A percentile compares a stretch with the other conserved stretches of the same genome.
Evolutionary conservation across 306 rosid genomes (phyloP).

Genomic region (Castanospermum australe): DNA sequence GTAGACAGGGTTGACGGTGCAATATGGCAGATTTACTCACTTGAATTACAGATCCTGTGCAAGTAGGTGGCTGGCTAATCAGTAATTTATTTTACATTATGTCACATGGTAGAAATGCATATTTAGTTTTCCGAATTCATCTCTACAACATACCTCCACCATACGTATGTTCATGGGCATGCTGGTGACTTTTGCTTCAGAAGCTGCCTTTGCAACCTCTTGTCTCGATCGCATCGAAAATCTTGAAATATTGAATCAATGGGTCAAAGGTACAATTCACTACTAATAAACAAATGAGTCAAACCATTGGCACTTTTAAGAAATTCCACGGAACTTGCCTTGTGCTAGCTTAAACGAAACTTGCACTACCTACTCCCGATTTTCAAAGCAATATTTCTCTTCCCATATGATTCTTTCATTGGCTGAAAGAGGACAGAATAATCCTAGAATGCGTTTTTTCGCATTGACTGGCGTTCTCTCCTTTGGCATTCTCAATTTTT

Average conservation of each 20-base stretch:
- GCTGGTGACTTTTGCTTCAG: neutral
- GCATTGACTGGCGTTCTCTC: slow-evolving; percentile 13
- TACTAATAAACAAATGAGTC: no score
- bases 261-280: neutral
- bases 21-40: no score
- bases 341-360: neutral
- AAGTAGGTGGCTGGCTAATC: no score
- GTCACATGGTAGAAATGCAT: no score
- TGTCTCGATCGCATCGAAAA: neutral
- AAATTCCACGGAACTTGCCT: neutral
- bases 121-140: neutral
- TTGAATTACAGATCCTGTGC: no score
- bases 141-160: neutral
- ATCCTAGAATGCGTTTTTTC: slow-evolving; percentile 2
- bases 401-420: neutral
- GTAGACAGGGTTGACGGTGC: no score
- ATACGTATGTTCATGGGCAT: neutral
- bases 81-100: no score
- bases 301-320: no score
- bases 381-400: neutral
- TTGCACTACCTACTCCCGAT: slow-evolving; percentile 41
- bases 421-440: neutral
- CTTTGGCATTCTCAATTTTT: neutral
- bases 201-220: neutral
- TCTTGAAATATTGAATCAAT: neutral